Conservation (phyloP, 129 eudicot species). For the Arctium lappa region DNA sequence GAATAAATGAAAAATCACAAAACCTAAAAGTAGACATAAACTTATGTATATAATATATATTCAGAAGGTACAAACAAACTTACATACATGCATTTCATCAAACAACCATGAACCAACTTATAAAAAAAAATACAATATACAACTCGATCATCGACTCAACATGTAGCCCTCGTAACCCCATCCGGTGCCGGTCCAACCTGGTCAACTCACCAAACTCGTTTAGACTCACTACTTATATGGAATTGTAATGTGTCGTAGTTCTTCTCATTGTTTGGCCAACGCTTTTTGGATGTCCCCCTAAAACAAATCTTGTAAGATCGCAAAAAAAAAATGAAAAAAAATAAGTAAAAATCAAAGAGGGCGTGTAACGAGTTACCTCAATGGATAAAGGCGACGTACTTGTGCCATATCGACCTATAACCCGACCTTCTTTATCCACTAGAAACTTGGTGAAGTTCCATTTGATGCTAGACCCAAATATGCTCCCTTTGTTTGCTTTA, state of each 20-base stretch:
- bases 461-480: constrained; percentile 41
- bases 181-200: neutral
- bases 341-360: neutral
- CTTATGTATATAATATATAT: too few species aligned
- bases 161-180: neutral
- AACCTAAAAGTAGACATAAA: too few species aligned
- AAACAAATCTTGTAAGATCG: neutral
- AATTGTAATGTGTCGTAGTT: neutral
- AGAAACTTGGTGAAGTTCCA: constrained; percentile 77
- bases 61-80: neutral
- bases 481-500: constrained; percentile 44
- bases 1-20: neutral
- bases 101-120: neutral
- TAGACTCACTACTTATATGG: neutral
- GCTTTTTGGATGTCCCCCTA: constrained; percentile 18
- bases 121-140: neutral
- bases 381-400: constrained; percentile 43
- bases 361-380: constrained; percentile 37
- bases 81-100: neutral
- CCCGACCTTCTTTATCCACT: constrained; percentile 50
- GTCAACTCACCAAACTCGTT: neutral
- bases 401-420: constrained; percentile 45
- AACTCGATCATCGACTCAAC: neutral
- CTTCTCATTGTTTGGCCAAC: neutral
- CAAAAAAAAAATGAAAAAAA: neutral